Evolutionary conservation across 2,329 filamentous ascomycete species (phyloP).

Genomic region (Aureobasidium vineae): DNA sequence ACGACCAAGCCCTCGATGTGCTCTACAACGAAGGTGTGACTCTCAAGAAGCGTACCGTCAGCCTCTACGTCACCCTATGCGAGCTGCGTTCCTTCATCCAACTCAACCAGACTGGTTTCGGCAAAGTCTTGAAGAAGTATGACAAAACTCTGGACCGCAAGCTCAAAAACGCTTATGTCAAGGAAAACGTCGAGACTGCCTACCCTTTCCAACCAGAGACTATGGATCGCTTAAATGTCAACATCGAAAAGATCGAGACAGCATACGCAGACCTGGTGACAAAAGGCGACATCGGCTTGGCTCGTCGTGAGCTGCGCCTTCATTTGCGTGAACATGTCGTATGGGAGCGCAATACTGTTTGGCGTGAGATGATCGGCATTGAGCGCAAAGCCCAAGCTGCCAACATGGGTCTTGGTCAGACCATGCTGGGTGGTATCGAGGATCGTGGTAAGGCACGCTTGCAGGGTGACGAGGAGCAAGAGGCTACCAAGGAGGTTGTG

Average conservation of each 20-base stretch:
- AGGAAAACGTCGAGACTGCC: conserved; percentile 68
- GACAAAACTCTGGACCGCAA: conserved; percentile 91
- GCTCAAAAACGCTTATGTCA: conserved; percentile 74
- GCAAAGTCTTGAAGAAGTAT: conserved; percentile 96
- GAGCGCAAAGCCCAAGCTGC: conserved; percentile 94
- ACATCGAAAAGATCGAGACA: conserved; percentile 71
- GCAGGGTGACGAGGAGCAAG: conserved; percentile 76
- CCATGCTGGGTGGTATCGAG: conserved; percentile 72
- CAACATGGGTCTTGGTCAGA: conserved; percentile 74
- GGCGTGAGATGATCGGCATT: conserved; percentile 98
- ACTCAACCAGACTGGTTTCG: conserved; percentile 93
- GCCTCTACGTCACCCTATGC: conserved; percentile 86
- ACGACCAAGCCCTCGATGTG: conserved; percentile 69
- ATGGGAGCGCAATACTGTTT: conserved; percentile 98
- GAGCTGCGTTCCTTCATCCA: conserved; percentile 95
- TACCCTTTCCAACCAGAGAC: conserved; percentile 78
- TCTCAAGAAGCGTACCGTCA: conserved; percentile 86
- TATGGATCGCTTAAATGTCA: conserved; percentile 66
- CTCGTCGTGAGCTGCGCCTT: conserved; percentile 80
- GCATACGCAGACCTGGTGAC: conserved; percentile 81
- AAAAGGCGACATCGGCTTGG: conserved; percentile 70
- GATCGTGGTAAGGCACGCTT: conserved; percentile 67
- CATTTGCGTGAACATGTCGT: conserved; percentile 96
- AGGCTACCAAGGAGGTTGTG: conserved; percentile 64
- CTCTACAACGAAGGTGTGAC: conserved; percentile 73